Conservation (phyloP, 108 stramenopile genomes). For the Pelagomonas calceolata region DNA sequence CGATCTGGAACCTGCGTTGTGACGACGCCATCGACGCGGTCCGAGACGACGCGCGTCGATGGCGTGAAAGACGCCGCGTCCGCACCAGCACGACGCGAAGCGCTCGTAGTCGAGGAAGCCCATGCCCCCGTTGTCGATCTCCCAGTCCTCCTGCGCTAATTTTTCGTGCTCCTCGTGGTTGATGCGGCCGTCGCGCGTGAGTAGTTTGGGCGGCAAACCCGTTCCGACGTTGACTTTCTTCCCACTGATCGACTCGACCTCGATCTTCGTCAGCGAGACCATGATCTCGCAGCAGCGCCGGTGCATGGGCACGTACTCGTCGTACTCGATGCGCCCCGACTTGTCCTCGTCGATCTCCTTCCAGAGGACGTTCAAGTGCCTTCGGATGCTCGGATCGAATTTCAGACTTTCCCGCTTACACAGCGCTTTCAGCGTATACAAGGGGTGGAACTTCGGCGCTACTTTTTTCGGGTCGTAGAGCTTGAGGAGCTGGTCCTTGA, state of each 20-base stretch:
- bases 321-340: background rate
- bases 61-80: too few species aligned
- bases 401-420: background rate
- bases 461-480: background rate
- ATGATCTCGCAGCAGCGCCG: background rate
- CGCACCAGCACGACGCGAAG: background rate
- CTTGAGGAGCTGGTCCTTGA: background rate
- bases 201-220: background rate
- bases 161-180: background rate
- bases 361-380: background rate
- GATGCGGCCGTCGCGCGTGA: background rate
- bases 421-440: background rate
- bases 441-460: background rate
- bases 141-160: background rate
- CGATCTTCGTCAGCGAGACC: background rate
- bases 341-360: background rate
- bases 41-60: too few species aligned
- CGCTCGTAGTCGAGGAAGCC: background rate
- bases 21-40: too few species aligned
- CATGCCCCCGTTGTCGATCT: background rate
- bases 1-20: constrained; percentile 1
- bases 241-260: too few species aligned
- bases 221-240: too few species aligned
- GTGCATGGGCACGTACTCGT: background rate
- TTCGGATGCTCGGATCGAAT: background rate